Percentiles rank a stretch among this genome's conserved stretches.
These are phyloP conservation scores for Mortierella sp. DNA, from an alignment of 371 early-diverging fungal genomes.

Conservation along the genomic window DNA sequence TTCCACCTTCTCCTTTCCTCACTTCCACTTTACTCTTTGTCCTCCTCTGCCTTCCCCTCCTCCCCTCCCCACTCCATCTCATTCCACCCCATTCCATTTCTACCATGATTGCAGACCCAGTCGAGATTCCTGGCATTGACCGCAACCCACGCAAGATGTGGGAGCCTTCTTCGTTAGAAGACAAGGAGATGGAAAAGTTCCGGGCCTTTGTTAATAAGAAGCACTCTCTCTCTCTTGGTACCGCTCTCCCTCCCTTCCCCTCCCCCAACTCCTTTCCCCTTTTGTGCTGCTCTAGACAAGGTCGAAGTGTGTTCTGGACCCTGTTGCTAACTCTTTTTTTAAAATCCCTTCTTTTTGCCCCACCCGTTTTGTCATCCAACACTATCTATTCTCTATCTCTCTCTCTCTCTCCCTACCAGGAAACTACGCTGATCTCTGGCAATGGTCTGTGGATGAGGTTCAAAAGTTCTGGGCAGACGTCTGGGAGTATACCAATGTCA, in stretches of 20 bases:
- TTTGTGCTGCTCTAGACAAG: not conserved
- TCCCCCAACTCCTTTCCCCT: not conserved
- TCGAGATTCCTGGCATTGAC: slow-evolving; percentile 41
- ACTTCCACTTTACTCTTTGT: not conserved
- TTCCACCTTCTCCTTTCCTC: not conserved
- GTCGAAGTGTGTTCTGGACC: too few species aligned
- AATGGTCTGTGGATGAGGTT: slow-evolving; percentile 83
- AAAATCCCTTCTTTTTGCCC: not conserved
- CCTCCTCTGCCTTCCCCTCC: not conserved
- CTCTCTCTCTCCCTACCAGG: slow-evolving; percentile 29
- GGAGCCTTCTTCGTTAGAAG: slow-evolving; percentile 64
- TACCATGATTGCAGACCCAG: slow-evolving; percentile 13
- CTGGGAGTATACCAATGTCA: slow-evolving; percentile 85
- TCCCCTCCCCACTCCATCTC: not conserved
- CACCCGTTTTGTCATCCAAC: not conserved
- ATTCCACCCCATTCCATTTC: not conserved
- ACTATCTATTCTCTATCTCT: slow-evolving; percentile 2
- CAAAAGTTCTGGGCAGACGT: slow-evolving; percentile 89
- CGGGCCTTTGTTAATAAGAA: slow-evolving; percentile 70
- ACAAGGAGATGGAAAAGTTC: slow-evolving; percentile 77
- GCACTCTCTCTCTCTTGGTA: slow-evolving; percentile 64
- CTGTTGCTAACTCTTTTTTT: not conserved
- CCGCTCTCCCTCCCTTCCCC: not conserved
- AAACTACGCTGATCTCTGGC: slow-evolving; percentile 77
- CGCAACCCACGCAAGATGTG: slow-evolving; percentile 65